Conservation (phyloP, 129 eudicot genomes). For the Pulicaria dysenterica region DNA sequence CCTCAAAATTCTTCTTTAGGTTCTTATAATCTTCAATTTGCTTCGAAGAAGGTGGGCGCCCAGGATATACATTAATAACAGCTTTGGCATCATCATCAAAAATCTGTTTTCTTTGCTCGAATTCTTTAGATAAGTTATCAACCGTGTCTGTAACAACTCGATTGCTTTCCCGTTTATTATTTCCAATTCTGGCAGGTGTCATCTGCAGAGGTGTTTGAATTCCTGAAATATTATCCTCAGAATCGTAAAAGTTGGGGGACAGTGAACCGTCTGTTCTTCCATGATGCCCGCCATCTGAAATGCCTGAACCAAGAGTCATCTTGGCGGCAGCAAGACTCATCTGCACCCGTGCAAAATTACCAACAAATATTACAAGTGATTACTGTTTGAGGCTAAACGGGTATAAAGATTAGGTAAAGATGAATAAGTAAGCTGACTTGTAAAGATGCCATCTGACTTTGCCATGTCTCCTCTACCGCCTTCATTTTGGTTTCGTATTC, state of each 20-base stretch:
- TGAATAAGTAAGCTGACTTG: constrained; percentile 60
- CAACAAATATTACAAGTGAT: not conserved
- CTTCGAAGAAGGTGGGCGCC: constrained; percentile 35
- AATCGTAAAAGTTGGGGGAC: constrained; percentile 43
- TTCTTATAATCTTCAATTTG: constrained; percentile 58
- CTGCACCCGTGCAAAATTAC: constrained; percentile 31
- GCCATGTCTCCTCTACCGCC: constrained; percentile 88
- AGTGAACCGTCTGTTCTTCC: constrained; percentile 30
- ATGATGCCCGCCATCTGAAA: constrained; percentile 16
- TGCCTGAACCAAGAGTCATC: constrained; percentile 55
- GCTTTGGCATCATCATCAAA: constrained; percentile 65
- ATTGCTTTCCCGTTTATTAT: constrained; percentile 30
- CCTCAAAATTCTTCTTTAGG: constrained; percentile 54
- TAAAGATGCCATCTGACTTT: constrained; percentile 74
- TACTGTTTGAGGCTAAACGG: not conserved
- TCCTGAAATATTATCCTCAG: constrained; percentile 51
- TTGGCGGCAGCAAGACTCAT: constrained; percentile 60
- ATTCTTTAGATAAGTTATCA: constrained; percentile 52
- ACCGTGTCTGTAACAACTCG: constrained; percentile 32
- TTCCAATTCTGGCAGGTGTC: constrained; percentile 43
- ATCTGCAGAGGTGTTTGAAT: constrained; percentile 54
- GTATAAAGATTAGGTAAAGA: not conserved
- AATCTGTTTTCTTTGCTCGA: constrained; percentile 59
- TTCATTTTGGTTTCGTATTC: constrained; percentile 84
- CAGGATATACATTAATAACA: constrained; percentile 42